Conservation (phyloP, 2,329 filamentous ascomycete species). For the Ascochyta rabiei region DNA sequence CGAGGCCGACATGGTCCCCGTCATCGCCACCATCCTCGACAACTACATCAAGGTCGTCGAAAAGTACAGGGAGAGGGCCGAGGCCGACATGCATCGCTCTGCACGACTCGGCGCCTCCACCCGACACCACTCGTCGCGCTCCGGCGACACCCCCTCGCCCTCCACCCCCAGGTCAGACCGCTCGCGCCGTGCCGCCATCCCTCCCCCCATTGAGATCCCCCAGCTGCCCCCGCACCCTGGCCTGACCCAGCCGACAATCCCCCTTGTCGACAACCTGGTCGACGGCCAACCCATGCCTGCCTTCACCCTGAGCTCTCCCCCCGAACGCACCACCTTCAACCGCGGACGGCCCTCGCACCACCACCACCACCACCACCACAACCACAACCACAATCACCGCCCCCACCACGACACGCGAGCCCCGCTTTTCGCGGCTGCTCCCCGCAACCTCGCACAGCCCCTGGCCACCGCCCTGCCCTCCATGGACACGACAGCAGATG, state of each 20-base stretch:
- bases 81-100: slow-evolving; percentile 74
- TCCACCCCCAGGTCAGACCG: slow-evolving; percentile 50
- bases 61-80: slow-evolving; percentile 83
- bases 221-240: slow-evolving; percentile 48
- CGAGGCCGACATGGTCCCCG: slow-evolving; percentile 98
- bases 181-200: slow-evolving; percentile 76
- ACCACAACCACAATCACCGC: slow-evolving; percentile 48
- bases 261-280: slow-evolving; percentile 56
- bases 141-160: slow-evolving; percentile 41
- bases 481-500: slow-evolving; percentile 69
- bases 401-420: slow-evolving; percentile 51
- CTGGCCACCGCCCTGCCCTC: slow-evolving; percentile 70
- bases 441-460: slow-evolving; percentile 65
- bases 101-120: slow-evolving; percentile 51
- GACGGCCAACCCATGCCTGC: slow-evolving; percentile 68
- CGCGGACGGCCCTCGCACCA: slow-evolving; percentile 61
- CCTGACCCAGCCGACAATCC: slow-evolving; percentile 44
- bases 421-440: slow-evolving; percentile 37
- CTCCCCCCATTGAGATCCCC: slow-evolving; percentile 84
- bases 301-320: slow-evolving; percentile 71
- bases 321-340: slow-evolving; percentile 70
- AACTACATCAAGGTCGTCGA: slow-evolving; percentile 98
- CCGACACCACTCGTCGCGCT: slow-evolving; percentile 50
- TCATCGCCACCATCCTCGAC: slow-evolving; percentile 96
- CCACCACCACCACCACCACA: slow-evolving; percentile 50